Percentiles rank a stretch among this genome's conserved stretches.
Evolutionary conservation across 1,284 basidiomycete genomes (phyloP).

Genomic region (Naganishia sp.): DNA sequence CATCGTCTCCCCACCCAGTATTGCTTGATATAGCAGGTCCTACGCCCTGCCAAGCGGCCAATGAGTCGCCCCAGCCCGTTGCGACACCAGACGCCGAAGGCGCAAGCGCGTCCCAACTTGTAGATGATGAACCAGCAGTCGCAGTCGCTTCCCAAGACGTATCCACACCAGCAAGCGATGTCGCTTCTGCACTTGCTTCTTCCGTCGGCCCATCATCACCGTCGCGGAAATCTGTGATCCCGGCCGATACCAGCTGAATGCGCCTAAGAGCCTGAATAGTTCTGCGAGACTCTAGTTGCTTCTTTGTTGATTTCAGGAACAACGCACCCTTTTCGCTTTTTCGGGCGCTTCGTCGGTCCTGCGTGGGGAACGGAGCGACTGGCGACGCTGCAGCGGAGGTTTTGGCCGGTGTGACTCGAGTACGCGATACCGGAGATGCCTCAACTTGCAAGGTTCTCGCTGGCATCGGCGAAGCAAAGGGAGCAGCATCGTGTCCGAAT

Average conservation of each 20-base stretch:
- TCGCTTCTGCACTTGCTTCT: neutral
- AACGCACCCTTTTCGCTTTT: slow-evolving; percentile 5
- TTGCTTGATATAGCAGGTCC: too few species aligned
- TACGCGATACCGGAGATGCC: too few species aligned
- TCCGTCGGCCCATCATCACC: neutral
- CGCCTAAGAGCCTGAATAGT: slow-evolving; percentile 20
- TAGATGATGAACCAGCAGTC: neutral
- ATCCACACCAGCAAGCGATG: slow-evolving; percentile 5
- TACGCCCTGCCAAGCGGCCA: neutral
- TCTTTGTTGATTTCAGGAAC: slow-evolving; percentile 19
- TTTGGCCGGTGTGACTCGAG: neutral
- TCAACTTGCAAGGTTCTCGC: too few species aligned
- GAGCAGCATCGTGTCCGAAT: neutral
- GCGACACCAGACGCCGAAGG: neutral
- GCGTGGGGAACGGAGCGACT: neutral
- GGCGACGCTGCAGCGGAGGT: neutral
- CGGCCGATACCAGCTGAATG: slow-evolving; percentile 22
- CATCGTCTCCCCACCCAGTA: too few species aligned
- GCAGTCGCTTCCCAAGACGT: slow-evolving; percentile 6
- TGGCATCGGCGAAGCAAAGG: neutral
- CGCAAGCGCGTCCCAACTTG: neutral
- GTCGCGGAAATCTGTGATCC: slow-evolving; percentile 11
- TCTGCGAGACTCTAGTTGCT: slow-evolving; percentile 13
- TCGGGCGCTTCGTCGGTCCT: too few species aligned
- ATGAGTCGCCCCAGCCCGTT: neutral